These are phyloP conservation scores for Tillandsia leiboldiana DNA, from an alignment of 176 grass and related monocot genomes.

Conservation along the genomic window DNA sequence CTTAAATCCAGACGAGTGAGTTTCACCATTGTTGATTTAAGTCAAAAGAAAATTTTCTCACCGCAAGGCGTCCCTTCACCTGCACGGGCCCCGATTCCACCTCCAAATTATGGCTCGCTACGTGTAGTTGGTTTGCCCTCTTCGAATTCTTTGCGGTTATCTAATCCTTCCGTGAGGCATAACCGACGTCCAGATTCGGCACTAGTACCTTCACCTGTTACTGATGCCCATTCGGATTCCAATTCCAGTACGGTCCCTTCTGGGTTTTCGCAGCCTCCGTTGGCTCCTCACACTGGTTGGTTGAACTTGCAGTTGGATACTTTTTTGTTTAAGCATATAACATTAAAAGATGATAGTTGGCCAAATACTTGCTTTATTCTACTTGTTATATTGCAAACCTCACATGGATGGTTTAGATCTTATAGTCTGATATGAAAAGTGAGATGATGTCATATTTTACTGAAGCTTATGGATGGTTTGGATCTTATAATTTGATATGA, in stretches of 20 bases:
- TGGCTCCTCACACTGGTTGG: constrained; percentile 54
- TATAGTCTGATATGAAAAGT: not conserved
- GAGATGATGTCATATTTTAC: not conserved
- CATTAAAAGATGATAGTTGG: constrained; percentile 13
- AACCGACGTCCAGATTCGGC: constrained; percentile 19
- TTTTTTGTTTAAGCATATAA: constrained; percentile 4
- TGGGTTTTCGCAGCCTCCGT: constrained; percentile 51
- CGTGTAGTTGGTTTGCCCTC: constrained; percentile 18
- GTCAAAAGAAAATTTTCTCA: constrained; percentile 29
- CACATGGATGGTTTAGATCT: not conserved
- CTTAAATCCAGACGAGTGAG: constrained; percentile 23
- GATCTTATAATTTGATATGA: not conserved
- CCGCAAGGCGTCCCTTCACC: constrained; percentile 25
- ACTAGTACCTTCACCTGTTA: constrained; percentile 29
- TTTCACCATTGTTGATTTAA: constrained; percentile 23
- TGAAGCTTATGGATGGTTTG: not conserved
- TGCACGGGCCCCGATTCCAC: constrained; percentile 25
- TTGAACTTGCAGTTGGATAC: not conserved
- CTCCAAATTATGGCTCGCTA: constrained; percentile 31
- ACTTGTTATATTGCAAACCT: not conserved
- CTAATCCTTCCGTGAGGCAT: constrained; percentile 19
- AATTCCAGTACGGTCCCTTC: constrained; percentile 55
- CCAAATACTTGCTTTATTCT: constrained; percentile 3
- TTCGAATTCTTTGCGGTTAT: constrained; percentile 29
- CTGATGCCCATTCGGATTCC: constrained; percentile 40